Evolutionary conservation across 129 eudicot species (phyloP).

Genomic region (Flaveria trinervia): DNA sequence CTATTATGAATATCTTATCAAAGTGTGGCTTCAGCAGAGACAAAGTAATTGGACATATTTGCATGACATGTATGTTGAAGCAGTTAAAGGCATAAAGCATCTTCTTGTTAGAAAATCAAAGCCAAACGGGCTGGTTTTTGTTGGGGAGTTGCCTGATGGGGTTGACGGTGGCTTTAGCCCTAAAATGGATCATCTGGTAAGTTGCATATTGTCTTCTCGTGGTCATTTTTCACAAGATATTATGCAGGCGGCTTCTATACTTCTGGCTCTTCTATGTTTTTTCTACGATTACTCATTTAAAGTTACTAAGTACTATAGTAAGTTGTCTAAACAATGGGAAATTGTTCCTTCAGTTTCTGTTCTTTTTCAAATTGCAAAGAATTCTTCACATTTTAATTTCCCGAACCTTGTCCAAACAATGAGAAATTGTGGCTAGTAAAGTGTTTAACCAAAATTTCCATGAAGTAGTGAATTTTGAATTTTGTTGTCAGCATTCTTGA

Average conservation of each 20-base stretch:
- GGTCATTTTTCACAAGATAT: neutral
- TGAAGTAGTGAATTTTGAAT: neutral
- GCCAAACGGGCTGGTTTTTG: constrained; percentile 84
- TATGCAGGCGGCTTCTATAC: neutral
- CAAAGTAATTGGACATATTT: constrained; percentile 64
- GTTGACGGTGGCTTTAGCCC: constrained; percentile 73
- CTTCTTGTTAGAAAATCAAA: constrained; percentile 81
- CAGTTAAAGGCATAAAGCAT: constrained; percentile 88
- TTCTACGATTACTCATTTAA: neutral
- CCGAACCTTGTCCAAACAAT: neutral
- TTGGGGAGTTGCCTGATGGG: constrained; percentile 92
- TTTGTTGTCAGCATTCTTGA: constrained; percentile 2
- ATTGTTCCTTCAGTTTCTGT: neutral
- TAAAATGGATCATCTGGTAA: constrained; percentile 95
- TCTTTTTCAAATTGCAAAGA: neutral
- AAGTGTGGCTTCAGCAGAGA: constrained; percentile 93
- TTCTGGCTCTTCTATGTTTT: neutral
- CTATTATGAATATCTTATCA: constrained; percentile 93
- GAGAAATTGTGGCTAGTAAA: constrained; percentile 1
- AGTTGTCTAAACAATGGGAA: constrained; percentile 5
- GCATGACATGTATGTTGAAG: constrained; percentile 83
- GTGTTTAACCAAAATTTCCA: neutral
- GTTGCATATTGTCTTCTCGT: constrained; percentile 26
- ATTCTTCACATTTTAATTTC: neutral
- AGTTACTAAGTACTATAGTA: neutral